These are phyloP conservation scores for Cercophora sp. DNA, from an alignment of 495 filamentous ascomycete species.

Conservation along the genomic window DNA sequence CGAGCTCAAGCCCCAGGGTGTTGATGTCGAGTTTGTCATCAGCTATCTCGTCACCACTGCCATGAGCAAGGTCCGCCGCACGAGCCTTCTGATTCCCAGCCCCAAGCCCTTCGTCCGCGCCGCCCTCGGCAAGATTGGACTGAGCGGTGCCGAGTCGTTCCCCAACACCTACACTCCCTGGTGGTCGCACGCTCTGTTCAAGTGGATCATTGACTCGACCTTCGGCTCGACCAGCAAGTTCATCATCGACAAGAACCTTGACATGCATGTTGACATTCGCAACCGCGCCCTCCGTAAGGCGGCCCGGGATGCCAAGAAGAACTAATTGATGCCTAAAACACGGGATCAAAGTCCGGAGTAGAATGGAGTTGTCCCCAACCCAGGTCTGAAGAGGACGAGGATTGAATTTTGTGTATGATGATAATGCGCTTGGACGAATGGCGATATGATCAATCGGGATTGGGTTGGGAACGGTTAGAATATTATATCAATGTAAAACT, in stretches of 20 bases:
- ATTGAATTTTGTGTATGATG: too few species aligned
- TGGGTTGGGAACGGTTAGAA: too few species aligned
- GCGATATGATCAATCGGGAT: not conserved
- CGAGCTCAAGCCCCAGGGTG: constrained; percentile 73
- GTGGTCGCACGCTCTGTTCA: constrained; percentile 86
- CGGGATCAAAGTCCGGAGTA: not conserved
- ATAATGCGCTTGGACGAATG: not conserved
- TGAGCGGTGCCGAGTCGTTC: constrained; percentile 67
- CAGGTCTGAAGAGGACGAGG: too few species aligned
- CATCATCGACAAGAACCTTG: constrained; percentile 63
- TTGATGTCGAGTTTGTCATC: constrained; percentile 82
- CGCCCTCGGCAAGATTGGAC: constrained; percentile 75
- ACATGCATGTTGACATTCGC: constrained; percentile 82
- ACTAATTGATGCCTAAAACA: constrained; percentile 19
- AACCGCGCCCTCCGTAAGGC: constrained; percentile 85
- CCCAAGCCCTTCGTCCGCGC: constrained; percentile 77
- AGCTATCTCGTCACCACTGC: constrained; percentile 89
- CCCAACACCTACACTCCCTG: constrained; percentile 84
- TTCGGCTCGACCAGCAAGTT: constrained; percentile 61
- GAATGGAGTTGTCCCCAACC: too few species aligned
- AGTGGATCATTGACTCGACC: constrained; percentile 73
- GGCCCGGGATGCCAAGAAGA: constrained; percentile 73
- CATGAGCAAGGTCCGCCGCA: constrained; percentile 89
- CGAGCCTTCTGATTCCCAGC: constrained; percentile 72
- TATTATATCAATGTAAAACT: too few species aligned